These are phyloP conservation scores for Pichia sp. DNA, from an alignment of 1,139 yeast species.

Conservation along the genomic window DNA sequence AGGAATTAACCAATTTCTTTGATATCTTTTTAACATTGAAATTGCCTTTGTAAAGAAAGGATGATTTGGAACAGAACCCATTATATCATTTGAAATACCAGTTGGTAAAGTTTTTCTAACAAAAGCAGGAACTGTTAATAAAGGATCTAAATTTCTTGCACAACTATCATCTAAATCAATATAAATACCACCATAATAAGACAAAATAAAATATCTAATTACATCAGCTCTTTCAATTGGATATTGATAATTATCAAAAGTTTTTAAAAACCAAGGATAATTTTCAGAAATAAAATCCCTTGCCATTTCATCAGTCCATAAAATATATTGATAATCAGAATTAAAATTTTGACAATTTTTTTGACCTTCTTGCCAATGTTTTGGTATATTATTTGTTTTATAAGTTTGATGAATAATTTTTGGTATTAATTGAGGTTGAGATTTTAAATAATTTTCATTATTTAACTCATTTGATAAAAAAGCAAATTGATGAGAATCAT, in stretches of 20 bases:
- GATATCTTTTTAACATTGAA: conserved; percentile 55
- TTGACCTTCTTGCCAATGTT: conserved; percentile 74
- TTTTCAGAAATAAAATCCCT: conserved; percentile 69
- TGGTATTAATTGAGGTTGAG: conserved; percentile 58
- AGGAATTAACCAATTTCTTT: conserved; percentile 73
- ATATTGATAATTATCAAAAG: conserved; percentile 72
- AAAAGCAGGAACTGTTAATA: conserved; percentile 77
- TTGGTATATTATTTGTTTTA: conserved; percentile 72
- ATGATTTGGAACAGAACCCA: conserved; percentile 85
- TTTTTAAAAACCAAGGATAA: conserved; percentile 79
- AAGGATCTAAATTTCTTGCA: conserved; percentile 67
- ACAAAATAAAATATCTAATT: conserved; percentile 79
- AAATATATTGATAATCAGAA: conserved; percentile 79
- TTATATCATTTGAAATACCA: conserved; percentile 87
- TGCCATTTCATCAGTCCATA: conserved; percentile 89
- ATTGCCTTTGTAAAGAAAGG: conserved; percentile 76
- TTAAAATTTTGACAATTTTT: conserved; percentile 68
- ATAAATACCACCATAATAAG: conserved; percentile 84
- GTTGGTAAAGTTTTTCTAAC: conserved; percentile 85
- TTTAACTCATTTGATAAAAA: conserved; percentile 53
- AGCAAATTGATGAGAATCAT: conserved; percentile 62
- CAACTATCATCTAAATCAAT: conserved; percentile 91
- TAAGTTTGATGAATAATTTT: conserved; percentile 92
- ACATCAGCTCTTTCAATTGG: conserved; percentile 91
- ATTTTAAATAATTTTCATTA: conserved; percentile 25